Base-by-base conservation (phyloP, 257 asterid species). In the Orobanche coerulescens region DNA sequence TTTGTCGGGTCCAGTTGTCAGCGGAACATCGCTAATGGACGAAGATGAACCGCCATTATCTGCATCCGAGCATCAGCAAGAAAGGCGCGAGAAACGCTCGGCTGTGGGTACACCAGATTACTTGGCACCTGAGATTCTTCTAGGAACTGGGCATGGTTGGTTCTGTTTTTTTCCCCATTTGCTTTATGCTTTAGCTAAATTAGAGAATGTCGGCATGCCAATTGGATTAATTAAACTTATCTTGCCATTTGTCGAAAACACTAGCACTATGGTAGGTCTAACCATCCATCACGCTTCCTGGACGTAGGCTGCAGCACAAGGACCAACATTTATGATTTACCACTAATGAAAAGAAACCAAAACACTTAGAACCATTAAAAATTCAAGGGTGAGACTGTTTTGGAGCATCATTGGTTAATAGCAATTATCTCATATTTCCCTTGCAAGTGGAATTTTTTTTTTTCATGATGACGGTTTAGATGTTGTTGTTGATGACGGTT, bases 61-160 rank as follows among this genome's bases (percentile, higher is more conserved):
- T 75, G 75, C 78, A 54, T 72, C 86, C 4, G 86, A 84, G 76
- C 84, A 79, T 78, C 95, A 84, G 68, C 79, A 78, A 56, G 97
- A 83, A 71, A 80, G 97, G 82, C 88, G 89, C 54, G 83, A 93
- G 47, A 93, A 89, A 52, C 95, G 97, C 64, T 93, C 98, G 1
- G 98, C 98, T 68, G 97, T 89, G 68, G 98, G 98, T 59, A 93
- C 98, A 57, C 98, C 98, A 50, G 98, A 93, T 75, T 92, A 92
- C 77, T 78, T 92, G 84, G 98, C 98, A 62, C 98, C 98, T 53
- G 98, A 92, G 80, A 92, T 93, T 76, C 98, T 93, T 79, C 91
- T 93, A 53, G 98, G 98, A 83, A 93, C 97, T 64, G 98, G 98
- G 52, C 98, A 93, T 61, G 98, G 98, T 93, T 52, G 26, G 95